Percentiles rank a stretch among this genome's conserved stretches.
Conservation (phyloP, 352 stramenopile species). For the Globisporangium viniferum region DNA sequence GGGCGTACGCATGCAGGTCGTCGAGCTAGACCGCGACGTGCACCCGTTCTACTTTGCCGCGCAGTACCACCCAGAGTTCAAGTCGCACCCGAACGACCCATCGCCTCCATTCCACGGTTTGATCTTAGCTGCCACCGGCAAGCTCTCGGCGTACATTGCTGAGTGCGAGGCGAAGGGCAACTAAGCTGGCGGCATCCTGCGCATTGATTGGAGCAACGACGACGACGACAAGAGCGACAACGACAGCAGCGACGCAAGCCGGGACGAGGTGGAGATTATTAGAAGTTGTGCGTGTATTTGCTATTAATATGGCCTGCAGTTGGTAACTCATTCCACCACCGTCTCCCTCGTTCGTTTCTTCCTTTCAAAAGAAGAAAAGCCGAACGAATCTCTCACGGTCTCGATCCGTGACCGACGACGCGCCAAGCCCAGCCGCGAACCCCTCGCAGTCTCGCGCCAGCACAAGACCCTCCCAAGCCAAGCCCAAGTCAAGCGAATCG, state of each 20-base stretch:
- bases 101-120: constrained; percentile 98
- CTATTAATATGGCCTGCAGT: constrained; percentile 14
- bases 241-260: not conserved
- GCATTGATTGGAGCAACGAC: not conserved
- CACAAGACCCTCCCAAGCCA: not conserved
- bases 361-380: constrained; percentile 8
- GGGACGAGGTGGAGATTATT: constrained; percentile 8
- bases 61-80: constrained; percentile 99
- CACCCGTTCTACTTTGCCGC: constrained; percentile 99
- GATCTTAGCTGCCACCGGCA: constrained; percentile 86
- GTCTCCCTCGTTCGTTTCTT: constrained; percentile 9
- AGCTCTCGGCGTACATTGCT: constrained; percentile 72
- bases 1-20: constrained; percentile 98
- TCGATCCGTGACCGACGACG: constrained; percentile 5
- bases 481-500: not conserved
- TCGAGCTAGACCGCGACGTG: constrained; percentile 92
- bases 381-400: constrained; percentile 20
- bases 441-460: constrained; percentile 14
- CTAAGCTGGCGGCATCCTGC: constrained; percentile 9
- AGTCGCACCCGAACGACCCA: constrained; percentile 93
- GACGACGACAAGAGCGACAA: not conserved
- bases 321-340: constrained; percentile 10
- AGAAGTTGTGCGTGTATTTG: constrained; percentile 16
- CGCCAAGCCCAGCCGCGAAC: constrained; percentile 1
- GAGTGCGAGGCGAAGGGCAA: constrained; percentile 34